A percentile compares a stretch with the other conserved stretches of the same genome.
Conservation (phyloP, 169 alveolate genomes). For the Plasmodium coatneyi region DNA sequence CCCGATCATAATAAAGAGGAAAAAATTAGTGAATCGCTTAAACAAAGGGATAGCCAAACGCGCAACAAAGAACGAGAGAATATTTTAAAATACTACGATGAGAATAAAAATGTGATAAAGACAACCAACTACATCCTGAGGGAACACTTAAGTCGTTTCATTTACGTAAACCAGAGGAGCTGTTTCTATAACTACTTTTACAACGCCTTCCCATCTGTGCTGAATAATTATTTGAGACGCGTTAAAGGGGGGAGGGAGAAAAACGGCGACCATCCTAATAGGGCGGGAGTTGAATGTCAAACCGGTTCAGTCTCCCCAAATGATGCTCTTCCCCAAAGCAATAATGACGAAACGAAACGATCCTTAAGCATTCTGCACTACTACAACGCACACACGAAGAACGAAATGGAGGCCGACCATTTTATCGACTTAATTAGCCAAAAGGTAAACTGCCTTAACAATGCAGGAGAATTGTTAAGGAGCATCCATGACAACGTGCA, state of each 20-base stretch:
- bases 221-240: constrained; percentile 34
- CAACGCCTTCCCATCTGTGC: constrained; percentile 42
- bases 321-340: neutral
- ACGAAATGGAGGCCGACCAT: neutral
- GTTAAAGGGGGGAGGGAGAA: neutral
- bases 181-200: constrained; percentile 42
- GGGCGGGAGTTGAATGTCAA: neutral
- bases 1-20: neutral
- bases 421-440: constrained; percentile 12
- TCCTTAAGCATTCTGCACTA: constrained; percentile 20
- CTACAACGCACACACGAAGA: constrained; percentile 30
- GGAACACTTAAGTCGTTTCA: constrained; percentile 32
- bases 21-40: neutral
- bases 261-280: neutral
- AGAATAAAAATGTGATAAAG: constrained; percentile 46
- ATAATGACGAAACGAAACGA: neutral
- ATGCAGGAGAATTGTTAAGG: constrained; percentile 14
- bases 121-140: constrained; percentile 60
- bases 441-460: constrained; percentile 9
- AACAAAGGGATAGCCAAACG: neutral
- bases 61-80: constrained; percentile 4
- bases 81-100: constrained; percentile 25
- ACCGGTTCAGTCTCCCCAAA: neutral
- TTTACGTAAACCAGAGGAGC: constrained; percentile 39
- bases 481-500: constrained; percentile 20